Evolutionary conservation across 1,139 yeast species (phyloP), one percentile per base, ranked within the genome.

Genomic region (Debaryomyces coudertii): DNA sequence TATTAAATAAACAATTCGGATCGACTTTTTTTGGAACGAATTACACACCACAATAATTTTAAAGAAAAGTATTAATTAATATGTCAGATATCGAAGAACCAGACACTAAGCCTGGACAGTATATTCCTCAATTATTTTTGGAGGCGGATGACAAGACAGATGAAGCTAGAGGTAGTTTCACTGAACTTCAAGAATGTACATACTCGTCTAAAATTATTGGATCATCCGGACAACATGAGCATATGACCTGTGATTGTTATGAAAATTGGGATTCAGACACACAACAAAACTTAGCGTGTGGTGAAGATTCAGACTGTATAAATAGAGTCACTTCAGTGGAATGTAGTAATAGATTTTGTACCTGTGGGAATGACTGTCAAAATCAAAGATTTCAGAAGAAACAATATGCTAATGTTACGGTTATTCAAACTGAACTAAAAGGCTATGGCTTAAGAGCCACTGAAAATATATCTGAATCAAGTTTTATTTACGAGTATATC

Each of bases 321-420:
- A 93, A 93, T 65, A 70, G 98, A 44, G 80, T 90, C 48, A 93
- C 98, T 0, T 85, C 92, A 36, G 92, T 93, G 39, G 99, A 93
- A 65, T 93, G 99, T 78, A 79, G 83, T 2, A 82, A 87, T 58
- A 87, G 76, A n/a, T 73, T 76, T 45, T 80, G 90, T 58, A 61
- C 75, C 3, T 92, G 98, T 65, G 97, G 97, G 15, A 72, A 77
- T 33, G 73, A 79, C 57, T 93, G 99, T 69, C 83, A 78, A 53
- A 93, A 93, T 63, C 97, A 90, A 63, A 70, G 98, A 49, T 92
- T 93, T 60, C 98, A 92, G 64, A 77, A 75, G 44, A 74, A 75
- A 46, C 80, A 86, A 59, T 89, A 86, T 62, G 88, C 96, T 1
- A 58, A 73, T 7, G 85, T 90, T 15, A 82, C 88, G 29, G 89